Evolutionary conservation across 768 basidiomycete species (phyloP), one percentile per base, ranked within the genome.

Genomic region (Phanerodontia chrysosporium): DNA sequence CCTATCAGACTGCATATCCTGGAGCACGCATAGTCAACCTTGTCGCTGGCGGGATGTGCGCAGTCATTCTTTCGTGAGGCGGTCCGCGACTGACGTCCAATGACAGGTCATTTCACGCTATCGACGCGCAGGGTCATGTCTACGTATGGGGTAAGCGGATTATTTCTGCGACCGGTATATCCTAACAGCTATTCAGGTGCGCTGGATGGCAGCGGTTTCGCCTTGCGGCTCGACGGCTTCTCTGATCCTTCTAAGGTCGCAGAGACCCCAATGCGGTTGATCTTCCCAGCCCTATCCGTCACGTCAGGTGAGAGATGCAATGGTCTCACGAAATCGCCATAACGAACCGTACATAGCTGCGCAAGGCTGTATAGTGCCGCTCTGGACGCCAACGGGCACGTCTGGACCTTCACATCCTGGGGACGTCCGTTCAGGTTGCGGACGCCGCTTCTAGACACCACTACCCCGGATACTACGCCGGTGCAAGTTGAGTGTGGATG

Each of bases 31-130:
- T 94, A 57, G 89, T 95, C 39, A 82, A 76, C 60, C 75, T 95
- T 44, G 81, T 83, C 42, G 90, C 92, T 0, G 87, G 90, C 21
- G 94, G 94, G 67, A 93, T 89, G 92, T 90, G 66, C 62, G 84
- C 73, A 22, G 3, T 54, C 29, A 12, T 3, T 49, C n/a, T 13
- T 25, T 30, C 2, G 10, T 22, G 2, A n/a, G 22, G 14, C 22
- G 49, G 2, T 29, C 13, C 22, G 2, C 53, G 25, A 29, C 49
- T 51, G 51, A 48, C 59, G 49, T 55, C 57, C 44, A 4, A 25
- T 14, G n/a, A n/a, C n/a, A 94, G 91, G 91, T 90, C 87, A 30
- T 95, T 93, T 72, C 88, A 93, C 66, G 92, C 90, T 1, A 73
- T 95, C 42, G 90, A 94, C 70, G 85, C 89, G 1, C 70, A 80